Percentiles rank a stretch among this genome's conserved stretches.
Conservation (phyloP, 2,329 filamentous ascomycete species). For the Helminthosporium solani region DNA sequence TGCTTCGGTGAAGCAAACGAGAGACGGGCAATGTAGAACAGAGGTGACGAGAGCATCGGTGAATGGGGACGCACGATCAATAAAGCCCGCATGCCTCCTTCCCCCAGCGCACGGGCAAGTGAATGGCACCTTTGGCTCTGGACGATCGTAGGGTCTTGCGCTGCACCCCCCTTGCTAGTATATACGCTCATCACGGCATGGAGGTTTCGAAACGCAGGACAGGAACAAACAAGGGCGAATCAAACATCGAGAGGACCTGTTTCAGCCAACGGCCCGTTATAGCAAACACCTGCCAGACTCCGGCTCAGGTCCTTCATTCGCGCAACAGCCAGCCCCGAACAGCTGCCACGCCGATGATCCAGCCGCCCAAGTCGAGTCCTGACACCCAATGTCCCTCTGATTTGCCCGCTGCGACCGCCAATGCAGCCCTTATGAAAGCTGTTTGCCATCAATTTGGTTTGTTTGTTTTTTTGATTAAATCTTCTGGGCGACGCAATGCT, state of each 20-base stretch:
- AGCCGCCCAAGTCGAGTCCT: no score
- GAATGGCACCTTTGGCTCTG: conserved; percentile 3
- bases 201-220: conserved; percentile 29
- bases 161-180: conserved; percentile 9
- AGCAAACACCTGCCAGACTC: conserved; percentile 10
- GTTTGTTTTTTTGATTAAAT: not conserved
- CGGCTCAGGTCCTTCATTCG: conserved; percentile 13
- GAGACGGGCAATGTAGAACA: conserved; percentile 11
- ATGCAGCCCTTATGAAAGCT: not conserved
- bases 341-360: no score
- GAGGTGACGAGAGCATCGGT: conserved; percentile 15
- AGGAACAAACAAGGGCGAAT: conserved; percentile 1
- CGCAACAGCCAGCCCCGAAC: conserved; percentile 1
- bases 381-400: no score
- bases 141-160: conserved; percentile 7
- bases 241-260: not conserved
- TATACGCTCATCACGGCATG: conserved; percentile 10
- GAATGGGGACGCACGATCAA: conserved; percentile 12
- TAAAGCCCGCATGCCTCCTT: conserved; percentile 7
- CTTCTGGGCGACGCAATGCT: not conserved
- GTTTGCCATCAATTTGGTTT: no score
- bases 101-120: conserved; percentile 23
- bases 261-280: conserved; percentile 3
- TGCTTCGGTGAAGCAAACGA: conserved; percentile 22
- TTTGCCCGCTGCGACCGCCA: no score